These are phyloP conservation scores for Tricharina praecox DNA, from an alignment of 495 filamentous ascomycete species.

Conservation along the genomic window DNA sequence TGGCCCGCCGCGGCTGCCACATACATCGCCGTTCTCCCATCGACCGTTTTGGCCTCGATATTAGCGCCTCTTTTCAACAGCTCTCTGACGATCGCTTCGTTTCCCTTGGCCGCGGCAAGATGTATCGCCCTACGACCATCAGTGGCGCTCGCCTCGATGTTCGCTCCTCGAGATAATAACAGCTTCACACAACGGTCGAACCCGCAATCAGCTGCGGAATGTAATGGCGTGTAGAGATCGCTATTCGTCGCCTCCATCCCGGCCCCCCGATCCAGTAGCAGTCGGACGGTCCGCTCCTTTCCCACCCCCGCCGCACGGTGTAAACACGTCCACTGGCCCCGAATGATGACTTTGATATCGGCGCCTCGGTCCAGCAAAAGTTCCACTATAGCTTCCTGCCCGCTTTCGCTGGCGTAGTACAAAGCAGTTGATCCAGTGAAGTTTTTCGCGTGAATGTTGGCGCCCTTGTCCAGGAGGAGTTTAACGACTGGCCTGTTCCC, in stretches of 20 bases:
- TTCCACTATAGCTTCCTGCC: slow-evolving; percentile 6
- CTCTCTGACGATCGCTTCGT: slow-evolving; percentile 1
- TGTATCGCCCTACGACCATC: neutral
- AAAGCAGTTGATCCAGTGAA: neutral
- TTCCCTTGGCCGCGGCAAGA: neutral
- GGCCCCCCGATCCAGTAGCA: slow-evolving; percentile 17
- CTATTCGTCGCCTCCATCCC: slow-evolving; percentile 10
- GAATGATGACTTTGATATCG: slow-evolving; percentile 14
- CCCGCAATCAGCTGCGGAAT: neutral
- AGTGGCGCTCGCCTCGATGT: neutral
- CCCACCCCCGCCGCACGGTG: slow-evolving; percentile 10
- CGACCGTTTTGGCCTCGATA: slow-evolving; percentile 1
- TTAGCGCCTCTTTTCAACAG: neutral
- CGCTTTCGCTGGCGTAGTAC: neutral
- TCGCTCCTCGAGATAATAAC: neutral
- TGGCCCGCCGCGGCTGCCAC: neutral
- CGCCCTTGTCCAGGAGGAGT: neutral
- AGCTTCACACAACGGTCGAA: neutral
- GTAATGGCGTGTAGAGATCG: neutral
- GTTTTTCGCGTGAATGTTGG: neutral
- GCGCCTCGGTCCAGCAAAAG: slow-evolving; percentile 17
- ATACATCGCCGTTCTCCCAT: neutral
- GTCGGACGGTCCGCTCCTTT: slow-evolving; percentile 1
- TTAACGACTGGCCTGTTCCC: slow-evolving; percentile 12
- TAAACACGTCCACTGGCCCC: slow-evolving; percentile 14